Evolutionary conservation across 2,329 filamentous ascomycete species (phyloP), one percentile per base, ranked within the genome.

Genomic region (Monilinia laxa): DNA sequence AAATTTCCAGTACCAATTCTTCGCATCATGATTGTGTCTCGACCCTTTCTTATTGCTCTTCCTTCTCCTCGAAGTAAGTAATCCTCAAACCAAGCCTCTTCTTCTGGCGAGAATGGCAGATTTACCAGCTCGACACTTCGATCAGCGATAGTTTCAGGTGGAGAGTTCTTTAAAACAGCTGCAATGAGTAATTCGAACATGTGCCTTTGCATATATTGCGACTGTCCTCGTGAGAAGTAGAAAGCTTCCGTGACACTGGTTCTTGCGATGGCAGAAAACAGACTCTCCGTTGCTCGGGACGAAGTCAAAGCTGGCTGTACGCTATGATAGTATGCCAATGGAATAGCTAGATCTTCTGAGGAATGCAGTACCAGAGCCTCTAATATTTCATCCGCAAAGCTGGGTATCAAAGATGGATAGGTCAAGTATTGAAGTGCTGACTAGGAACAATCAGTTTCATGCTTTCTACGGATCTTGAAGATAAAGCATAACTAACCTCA

Each of bases 311-410:
- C 85, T 2, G 92, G 92, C 70, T 88, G 87, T 0, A 90, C 88
- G 16, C 89, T 86, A 71, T 93, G 84, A 78, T 90, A 95, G 78
- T 95, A 96, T 14, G 91, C 89, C 38, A 95, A 82, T 0, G 90
- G 85, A 2, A 93, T 82, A 35, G 80, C 83, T 72, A 86, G 85
- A 74, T 92, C 87, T 66, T 82, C 80, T 58, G 83, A 79, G 49
- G 87, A 82, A 70, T 87, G 83, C 49, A 84, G 83, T 62, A 91
- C 85, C 5, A 95, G 84, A 5, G 84, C 83, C 35, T 84, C 84
- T 71, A 95, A 83, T 63, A 96, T 93, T 69, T 96, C 90, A 78
- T 95, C 91, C 66, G 90, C 85, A 74, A 95, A 96, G 64, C 92
- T 92, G 47, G 90, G 88, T 25, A 89, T 87, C 5, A 96, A 83